Conservation (phyloP, 768 basidiomycete species). For the Asterophora parasitica region DNA sequence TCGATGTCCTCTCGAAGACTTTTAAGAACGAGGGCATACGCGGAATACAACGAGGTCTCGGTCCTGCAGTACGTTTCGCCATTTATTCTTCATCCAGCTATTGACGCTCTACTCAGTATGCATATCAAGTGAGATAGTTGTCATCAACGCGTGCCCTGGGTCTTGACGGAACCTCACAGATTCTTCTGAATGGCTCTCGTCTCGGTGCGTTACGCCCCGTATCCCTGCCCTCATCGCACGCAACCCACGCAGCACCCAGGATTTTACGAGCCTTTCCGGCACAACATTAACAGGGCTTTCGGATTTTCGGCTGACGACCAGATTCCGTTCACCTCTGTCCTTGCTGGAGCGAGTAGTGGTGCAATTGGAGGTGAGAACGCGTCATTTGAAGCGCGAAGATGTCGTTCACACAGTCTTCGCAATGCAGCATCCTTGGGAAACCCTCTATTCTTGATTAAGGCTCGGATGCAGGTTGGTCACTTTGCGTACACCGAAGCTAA, state of each 20-base stretch:
- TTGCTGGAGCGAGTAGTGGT: conserved; percentile 87
- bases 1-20: conserved; percentile 85
- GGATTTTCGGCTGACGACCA: conserved; percentile 64
- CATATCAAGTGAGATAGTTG: conserved; percentile 68
- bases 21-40: conserved; percentile 85
- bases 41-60: conserved; percentile 90
- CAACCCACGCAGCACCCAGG: conserved; percentile 40
- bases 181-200: conserved; percentile 87
- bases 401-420: conserved; percentile 4
- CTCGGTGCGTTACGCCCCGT: conserved; percentile 52
- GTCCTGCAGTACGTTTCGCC: conserved; percentile 66
- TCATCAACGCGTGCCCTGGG: conserved; percentile 5
- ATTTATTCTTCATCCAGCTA: background rate
- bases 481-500: background rate
- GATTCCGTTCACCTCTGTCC: conserved; percentile 68
- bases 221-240: background rate
- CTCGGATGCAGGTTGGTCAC: conserved; percentile 83
- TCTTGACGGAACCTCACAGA: conserved; percentile 39
- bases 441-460: conserved; percentile 93
- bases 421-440: conserved; percentile 69
- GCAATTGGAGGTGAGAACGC: conserved; percentile 71
- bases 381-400: background rate
- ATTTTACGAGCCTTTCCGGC: conserved; percentile 92
- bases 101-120: conserved; percentile 56
- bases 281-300: conserved; percentile 58